Evolutionary conservation across 306 rosid genomes (phyloP).

Genomic region (Citrullus amarus): DNA sequence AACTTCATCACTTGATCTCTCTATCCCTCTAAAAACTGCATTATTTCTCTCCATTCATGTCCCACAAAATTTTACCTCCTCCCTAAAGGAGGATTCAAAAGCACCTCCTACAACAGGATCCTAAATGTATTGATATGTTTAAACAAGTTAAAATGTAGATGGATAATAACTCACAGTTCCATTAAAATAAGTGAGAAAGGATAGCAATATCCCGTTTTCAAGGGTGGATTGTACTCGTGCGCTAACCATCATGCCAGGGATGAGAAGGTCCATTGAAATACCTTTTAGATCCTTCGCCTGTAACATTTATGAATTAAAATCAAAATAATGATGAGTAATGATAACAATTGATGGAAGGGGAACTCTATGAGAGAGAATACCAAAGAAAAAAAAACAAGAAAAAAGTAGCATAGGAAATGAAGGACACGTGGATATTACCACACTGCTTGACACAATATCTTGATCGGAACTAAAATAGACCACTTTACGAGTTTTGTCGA

Average conservation of each 20-base stretch:
- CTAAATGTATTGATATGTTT: slow-evolving; percentile 8
- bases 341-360: slow-evolving; percentile 4
- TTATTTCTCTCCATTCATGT: too few relatives aligned
- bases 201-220: slow-evolving; percentile 85
- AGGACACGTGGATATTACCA: slow-evolving; percentile 37
- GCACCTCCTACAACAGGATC: neutral
- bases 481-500: slow-evolving; percentile 72
- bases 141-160: neutral
- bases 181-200: slow-evolving; percentile 81
- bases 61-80: too few relatives aligned
- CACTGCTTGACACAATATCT: slow-evolving; percentile 55
- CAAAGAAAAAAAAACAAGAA: neutral
- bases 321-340: neutral
- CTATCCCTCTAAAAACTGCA: too few relatives aligned
- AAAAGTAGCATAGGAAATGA: neutral
- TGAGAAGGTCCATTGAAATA: slow-evolving; percentile 77
- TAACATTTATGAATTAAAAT: slow-evolving; percentile 12
- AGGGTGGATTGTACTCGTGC: slow-evolving; percentile 74
- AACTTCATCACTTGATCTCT: too few relatives aligned
- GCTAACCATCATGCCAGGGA: slow-evolving; percentile 91
- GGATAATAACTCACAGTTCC: slow-evolving; percentile 69
- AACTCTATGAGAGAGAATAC: neutral
- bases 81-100: too few relatives aligned
- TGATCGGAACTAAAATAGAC: slow-evolving; percentile 58
- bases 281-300: slow-evolving; percentile 89